Conservation (phyloP, 2,329 filamentous ascomycete species). For the Alternaria viburni region DNA sequence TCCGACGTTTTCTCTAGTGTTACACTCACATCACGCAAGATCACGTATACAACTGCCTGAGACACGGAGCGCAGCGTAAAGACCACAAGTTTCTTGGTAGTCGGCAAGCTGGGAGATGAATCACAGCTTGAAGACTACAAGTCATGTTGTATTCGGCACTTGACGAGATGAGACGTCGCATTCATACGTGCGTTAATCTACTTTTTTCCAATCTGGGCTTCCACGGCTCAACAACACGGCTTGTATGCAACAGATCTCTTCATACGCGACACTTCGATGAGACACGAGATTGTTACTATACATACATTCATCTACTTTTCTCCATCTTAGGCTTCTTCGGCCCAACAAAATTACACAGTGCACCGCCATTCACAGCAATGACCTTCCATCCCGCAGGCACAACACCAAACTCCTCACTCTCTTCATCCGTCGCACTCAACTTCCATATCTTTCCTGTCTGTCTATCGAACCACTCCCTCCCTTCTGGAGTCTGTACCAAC, state of each 20-base stretch:
- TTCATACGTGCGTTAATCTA: no score
- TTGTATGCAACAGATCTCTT: not conserved
- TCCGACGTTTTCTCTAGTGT: fast-evolving
- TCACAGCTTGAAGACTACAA: no score
- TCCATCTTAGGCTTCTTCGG: constrained; percentile 16
- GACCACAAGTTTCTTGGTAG: not conserved
- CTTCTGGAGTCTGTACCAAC: constrained; percentile 67
- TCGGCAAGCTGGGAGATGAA: not conserved
- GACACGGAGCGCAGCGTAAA: no score
- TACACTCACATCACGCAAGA: not conserved
- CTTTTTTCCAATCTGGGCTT: no score
- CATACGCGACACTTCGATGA: not conserved
- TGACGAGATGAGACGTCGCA: no score
- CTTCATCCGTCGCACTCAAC: constrained; percentile 10
- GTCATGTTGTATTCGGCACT: no score
- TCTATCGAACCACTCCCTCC: constrained; percentile 58
- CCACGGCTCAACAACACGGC: no score
- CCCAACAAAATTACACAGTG: constrained; percentile 74
- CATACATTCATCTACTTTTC: not conserved
- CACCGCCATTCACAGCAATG: constrained; percentile 70
- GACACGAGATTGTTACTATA: not conserved
- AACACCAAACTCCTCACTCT: not conserved
- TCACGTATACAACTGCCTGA: not conserved
- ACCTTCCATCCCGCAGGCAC: constrained; percentile 55
- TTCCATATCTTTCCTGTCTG: constrained; percentile 44